phyloP scores from a whole-genome alignment of 768 basidiomycete genomes.

The Rhizopogon vulgaris region DNA sequence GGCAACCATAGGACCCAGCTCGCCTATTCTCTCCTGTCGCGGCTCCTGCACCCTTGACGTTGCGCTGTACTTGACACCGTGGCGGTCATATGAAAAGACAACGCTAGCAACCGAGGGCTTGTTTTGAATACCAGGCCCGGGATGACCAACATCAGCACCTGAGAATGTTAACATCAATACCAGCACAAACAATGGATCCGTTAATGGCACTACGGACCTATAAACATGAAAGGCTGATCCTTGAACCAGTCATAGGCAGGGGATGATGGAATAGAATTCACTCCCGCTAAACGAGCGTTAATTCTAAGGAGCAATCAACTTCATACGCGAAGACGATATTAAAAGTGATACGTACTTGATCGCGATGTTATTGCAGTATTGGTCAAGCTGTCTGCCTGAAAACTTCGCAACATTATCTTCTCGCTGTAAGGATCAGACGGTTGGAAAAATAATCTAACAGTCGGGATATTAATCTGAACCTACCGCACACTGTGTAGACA shows the following conservation, averaged over 20 bases:
- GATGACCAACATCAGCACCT: slow-evolving; percentile 62
- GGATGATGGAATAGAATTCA: slow-evolving; percentile 33
- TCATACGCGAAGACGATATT: background rate
- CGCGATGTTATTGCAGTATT: slow-evolving; percentile 32
- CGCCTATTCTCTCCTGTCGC: slow-evolving; percentile 40
- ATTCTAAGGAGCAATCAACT: slow-evolving; percentile 27
- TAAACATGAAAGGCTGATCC: slow-evolving; percentile 28
- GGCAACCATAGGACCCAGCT: slow-evolving; percentile 34
- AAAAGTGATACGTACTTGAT: slow-evolving; percentile 20
- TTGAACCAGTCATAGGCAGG: slow-evolving; percentile 18
- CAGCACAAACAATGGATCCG: background rate
- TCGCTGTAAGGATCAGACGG: slow-evolving; percentile 12
- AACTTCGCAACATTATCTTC: slow-evolving; percentile 21
- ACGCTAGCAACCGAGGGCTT: slow-evolving; percentile 56
- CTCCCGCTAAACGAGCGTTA: slow-evolving; percentile 48
- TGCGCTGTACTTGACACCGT: slow-evolving; percentile 41
- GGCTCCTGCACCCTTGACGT: slow-evolving; percentile 39
- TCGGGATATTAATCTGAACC: slow-evolving; percentile 7
- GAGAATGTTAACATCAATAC: background rate
- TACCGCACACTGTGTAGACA: slow-evolving; percentile 23
- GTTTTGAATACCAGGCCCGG: slow-evolving; percentile 43
- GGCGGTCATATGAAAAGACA: slow-evolving; percentile 48
- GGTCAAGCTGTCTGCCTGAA: slow-evolving; percentile 18
- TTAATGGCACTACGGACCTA: slow-evolving; percentile 13
- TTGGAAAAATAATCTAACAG: background rate